Evolutionary conservation across 176 grass and related monocot genomes (phyloP), one percentile per base, ranked within the genome.

Genomic region (Oryza glumipatula): DNA sequence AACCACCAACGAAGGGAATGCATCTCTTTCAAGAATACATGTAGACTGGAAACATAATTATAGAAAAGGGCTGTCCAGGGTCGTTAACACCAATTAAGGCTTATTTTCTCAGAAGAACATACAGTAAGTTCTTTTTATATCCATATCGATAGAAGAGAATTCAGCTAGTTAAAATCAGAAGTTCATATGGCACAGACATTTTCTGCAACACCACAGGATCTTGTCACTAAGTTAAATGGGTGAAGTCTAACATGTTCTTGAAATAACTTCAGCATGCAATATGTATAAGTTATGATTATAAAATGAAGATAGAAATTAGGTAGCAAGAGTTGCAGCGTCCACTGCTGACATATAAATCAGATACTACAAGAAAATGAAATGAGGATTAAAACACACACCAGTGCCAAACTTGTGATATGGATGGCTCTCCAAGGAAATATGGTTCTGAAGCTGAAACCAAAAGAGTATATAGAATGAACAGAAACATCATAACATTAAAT

Each of bases 321-420:
- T 77, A 54, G 17, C 21, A 89, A 32, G 54, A 76, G 73, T 17
- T 61, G 46, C n/a, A 70, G n/a, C 14, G 70, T 83, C 30, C 47
- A 49, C 7, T 74, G 8, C 48, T 75, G 16, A 11, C 60, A 72
- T 26, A 72, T 74, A 60, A 86, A 79, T 46, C 4, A 28, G 17
- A 67, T 19, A 85, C 67, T 23, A 70, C 11, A 52, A 77, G 22
- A 38, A 68, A 89, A 17, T 67, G 32, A 46, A 60, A 88, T 51
- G 21, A 88, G 76, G 65, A 58, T 68, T 85, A 76, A 73, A 89
- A 54, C 70, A 73, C 88, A 65, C 26, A 99, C 96, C 96, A 30
- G 96, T 99, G 81, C 88, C 85, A 78, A 99, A 99, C 88, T 92
- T 99, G 86, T 99, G 93, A 89, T 94, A 99, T 71, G 96, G 96